Evolutionary conservation across 140 eudicot genomes (phyloP).

Genomic region (Cichorium intybus): DNA sequence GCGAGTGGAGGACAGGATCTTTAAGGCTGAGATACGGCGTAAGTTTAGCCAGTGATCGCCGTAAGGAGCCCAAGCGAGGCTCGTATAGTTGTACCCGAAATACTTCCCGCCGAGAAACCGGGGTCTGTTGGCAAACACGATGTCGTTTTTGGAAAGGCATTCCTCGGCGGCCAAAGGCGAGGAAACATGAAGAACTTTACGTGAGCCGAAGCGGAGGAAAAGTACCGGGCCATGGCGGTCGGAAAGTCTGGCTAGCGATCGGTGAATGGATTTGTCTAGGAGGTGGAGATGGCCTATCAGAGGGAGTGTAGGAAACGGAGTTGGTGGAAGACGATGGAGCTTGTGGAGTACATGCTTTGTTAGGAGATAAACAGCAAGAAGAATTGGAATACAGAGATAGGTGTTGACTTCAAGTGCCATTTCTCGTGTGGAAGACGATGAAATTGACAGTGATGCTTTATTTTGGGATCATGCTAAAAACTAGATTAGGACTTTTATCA

Average conservation of each 20-base stretch:
- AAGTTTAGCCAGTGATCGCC: slow-evolving; percentile 47
- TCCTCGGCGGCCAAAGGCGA: slow-evolving; percentile 39
- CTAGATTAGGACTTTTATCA: no score
- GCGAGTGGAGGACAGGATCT: slow-evolving; percentile 28
- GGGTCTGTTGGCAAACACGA: slow-evolving; percentile 41
- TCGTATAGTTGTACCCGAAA: slow-evolving; percentile 36
- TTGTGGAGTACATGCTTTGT: slow-evolving; percentile 21
- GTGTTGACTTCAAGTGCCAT: not conserved
- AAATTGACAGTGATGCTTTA: not conserved
- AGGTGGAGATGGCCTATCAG: slow-evolving; percentile 55
- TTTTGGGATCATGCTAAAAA: no score
- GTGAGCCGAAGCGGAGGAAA: slow-evolving; percentile 36
- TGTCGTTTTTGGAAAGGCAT: slow-evolving; percentile 39
- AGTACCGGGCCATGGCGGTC: slow-evolving; percentile 32
- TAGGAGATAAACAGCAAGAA: slow-evolving; percentile 14
- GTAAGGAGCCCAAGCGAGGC: slow-evolving; percentile 37
- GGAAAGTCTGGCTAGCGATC: slow-evolving; percentile 29
- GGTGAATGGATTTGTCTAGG: slow-evolving; percentile 39
- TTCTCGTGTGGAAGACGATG: no score
- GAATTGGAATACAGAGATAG: not conserved
- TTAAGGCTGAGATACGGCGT: slow-evolving; percentile 31
- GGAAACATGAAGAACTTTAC: slow-evolving; percentile 31
- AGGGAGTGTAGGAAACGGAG: slow-evolving; percentile 36
- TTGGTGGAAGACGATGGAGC: slow-evolving; percentile 21
- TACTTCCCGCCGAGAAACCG: slow-evolving; percentile 21